Conservation (phyloP, 352 stramenopile genomes). For the Globisporangium nagaii region DNA sequence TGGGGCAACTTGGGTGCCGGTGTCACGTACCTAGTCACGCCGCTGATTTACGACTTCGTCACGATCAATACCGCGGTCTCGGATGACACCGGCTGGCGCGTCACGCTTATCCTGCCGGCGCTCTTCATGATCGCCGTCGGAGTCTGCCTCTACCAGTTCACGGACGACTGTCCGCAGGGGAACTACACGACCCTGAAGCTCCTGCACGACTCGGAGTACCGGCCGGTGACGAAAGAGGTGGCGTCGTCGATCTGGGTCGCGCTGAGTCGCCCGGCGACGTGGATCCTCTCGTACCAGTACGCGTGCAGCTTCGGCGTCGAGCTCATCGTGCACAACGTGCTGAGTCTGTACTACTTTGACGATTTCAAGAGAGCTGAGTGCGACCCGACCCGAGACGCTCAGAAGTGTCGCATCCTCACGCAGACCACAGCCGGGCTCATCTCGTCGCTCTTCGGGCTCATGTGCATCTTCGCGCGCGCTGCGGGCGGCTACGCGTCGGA, state of each 20-base stretch:
- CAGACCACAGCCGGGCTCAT: slow-evolving; percentile 64
- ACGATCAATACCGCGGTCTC: slow-evolving; percentile 40
- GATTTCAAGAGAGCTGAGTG: slow-evolving; percentile 70
- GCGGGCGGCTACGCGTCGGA: slow-evolving; percentile 86
- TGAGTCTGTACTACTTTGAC: slow-evolving; percentile 87
- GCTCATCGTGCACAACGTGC: slow-evolving; percentile 93
- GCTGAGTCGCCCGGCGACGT: slow-evolving; percentile 54
- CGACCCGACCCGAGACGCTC: slow-evolving; percentile 16
- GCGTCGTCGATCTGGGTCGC: slow-evolving; percentile 23
- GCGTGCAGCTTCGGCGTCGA: slow-evolving; percentile 93
- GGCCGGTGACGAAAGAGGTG: not conserved
- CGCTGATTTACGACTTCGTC: slow-evolving; percentile 85
- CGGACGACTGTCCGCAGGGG: slow-evolving; percentile 91
- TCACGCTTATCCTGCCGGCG: slow-evolving; percentile 87
- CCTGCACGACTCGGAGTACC: not conserved
- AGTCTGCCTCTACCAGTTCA: slow-evolving; percentile 65
- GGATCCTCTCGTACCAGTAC: slow-evolving; percentile 90
- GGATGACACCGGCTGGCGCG: slow-evolving; percentile 85
- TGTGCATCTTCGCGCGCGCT: slow-evolving; percentile 90
- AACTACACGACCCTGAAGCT: slow-evolving; percentile 79
- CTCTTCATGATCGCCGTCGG: slow-evolving; percentile 74
- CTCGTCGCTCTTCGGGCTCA: slow-evolving; percentile 90
- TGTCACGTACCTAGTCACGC: slow-evolving; percentile 84
- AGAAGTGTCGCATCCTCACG: slow-evolving; percentile 25
- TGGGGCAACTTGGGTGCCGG: slow-evolving; percentile 94